Percentiles rank a stretch among this genome's conserved stretches.
phyloP scores from a whole-genome alignment of 257 asterid genomes.

The Nicotiana tabacum region DNA sequence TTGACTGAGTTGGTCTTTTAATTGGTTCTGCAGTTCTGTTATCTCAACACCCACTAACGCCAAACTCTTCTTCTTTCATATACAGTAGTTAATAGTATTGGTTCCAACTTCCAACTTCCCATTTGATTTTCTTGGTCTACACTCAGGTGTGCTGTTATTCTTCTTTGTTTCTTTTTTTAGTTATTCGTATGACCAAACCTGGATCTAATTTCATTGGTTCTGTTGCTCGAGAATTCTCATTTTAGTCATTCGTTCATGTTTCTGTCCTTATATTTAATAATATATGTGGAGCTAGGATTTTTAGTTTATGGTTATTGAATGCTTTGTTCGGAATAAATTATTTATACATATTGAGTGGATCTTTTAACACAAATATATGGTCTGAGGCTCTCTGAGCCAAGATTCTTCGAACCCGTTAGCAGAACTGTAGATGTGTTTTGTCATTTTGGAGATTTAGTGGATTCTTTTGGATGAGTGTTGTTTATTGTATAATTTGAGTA shows the following conservation, averaged over 20 bases:
- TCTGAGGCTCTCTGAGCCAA: no score
- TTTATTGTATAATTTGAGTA: neutral
- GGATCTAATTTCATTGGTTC: neutral
- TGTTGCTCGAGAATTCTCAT: neutral
- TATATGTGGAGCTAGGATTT: neutral
- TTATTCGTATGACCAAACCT: neutral
- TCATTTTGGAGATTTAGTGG: neutral
- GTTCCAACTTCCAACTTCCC: neutral
- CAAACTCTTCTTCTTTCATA: neutral
- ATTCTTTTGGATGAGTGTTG: neutral
- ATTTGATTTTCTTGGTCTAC: neutral
- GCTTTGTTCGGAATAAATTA: no score
- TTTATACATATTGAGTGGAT: no score
- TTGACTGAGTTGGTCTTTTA: constrained; percentile 9
- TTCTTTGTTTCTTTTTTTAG: neutral
- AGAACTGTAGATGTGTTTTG: no score
- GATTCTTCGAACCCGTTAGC: no score
- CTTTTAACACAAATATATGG: no score
- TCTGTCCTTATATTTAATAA: neutral
- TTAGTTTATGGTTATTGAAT: neutral
- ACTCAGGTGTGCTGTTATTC: neutral
- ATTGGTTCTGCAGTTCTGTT: constrained; percentile 4
- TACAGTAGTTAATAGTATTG: neutral
- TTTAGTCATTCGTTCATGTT: neutral
- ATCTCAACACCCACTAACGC: constrained; percentile 21